Base-by-base conservation (phyloP, 306 rosid species). In the Aeschynomene evenia region DNA sequence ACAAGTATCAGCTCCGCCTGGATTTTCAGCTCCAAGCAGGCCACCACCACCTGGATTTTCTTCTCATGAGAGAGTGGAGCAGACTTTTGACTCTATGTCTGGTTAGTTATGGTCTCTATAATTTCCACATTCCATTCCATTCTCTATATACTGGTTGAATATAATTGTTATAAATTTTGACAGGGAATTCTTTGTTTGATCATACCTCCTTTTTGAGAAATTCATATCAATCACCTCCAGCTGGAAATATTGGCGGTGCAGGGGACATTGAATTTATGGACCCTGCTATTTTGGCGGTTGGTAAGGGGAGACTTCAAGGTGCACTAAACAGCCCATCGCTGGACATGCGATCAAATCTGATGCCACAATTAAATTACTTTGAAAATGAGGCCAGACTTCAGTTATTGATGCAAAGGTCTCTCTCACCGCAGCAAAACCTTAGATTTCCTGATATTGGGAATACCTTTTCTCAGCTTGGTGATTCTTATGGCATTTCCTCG, bases 251-350 rank as follows among this genome's bases (percentile, higher is more conserved):
- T 68, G 86, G 84, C 57, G 61, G 82, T 64, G 21, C 86, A 9
- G 80, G 86, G 9, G 99, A 91, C 72, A 83, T 91, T 59, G 99
- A 91, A 84, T 95, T 89, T 69, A 81, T 87, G 88, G 99, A 95
- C 87, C 99, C 99, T 64, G 99, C 99, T 63, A 95, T 95, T 83
- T 80, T 95, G 87, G 99, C 95, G 33, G 99, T 95, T 51, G 99
- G 97, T 66, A 89, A 84, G 74, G 96, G 96, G 66, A 84, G 97
- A 67, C 77, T 81, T 81, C 99, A 91, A 80, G 90, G 96, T 70
- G 84, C 86, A 66, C 70, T 74, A 26, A 87, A 83, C 89, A 83
- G 73, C 76, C 92, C 86, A 5, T 81, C 87, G 55, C 49, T 84
- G 67, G 97, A 94, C 43, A 76, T 87, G 70, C 88, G 90, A 82